phyloP scores from a whole-genome alignment of 2,329 filamentous ascomycete genomes.

The Tolypocladium ophioglossoides region DNA sequence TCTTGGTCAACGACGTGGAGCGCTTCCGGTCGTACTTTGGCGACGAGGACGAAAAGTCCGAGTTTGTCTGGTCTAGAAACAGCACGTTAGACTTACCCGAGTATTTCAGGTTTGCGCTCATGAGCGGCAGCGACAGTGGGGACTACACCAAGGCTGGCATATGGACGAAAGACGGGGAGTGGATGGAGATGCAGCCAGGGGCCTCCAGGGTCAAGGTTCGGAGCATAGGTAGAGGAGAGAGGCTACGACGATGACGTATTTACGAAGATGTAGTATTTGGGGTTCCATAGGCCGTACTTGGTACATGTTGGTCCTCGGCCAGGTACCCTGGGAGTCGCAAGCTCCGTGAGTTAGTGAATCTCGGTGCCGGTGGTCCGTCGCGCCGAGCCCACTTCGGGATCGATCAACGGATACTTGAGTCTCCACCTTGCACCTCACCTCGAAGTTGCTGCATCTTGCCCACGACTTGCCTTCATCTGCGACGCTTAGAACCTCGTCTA shows the following conservation, averaged over 20 bases:
- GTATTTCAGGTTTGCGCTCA: slow-evolving; percentile 69
- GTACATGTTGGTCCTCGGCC: no score
- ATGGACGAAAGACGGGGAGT: slow-evolving; percentile 55
- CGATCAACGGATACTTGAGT: neutral
- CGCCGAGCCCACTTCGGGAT: neutral
- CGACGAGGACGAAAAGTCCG: slow-evolving; percentile 30
- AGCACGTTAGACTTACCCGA: slow-evolving; percentile 40
- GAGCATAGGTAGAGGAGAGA: slow-evolving; percentile 11
- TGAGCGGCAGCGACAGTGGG: slow-evolving; percentile 51
- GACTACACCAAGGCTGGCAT: slow-evolving; percentile 70
- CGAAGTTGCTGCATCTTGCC: no score
- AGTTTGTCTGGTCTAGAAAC: slow-evolving; percentile 51
- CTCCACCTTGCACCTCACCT: neutral
- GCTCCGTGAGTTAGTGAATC: neutral
- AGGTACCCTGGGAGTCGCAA: neutral
- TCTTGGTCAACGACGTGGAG: slow-evolving; percentile 81
- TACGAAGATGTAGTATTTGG: neutral
- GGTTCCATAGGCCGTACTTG: neutral
- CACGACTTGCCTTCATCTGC: neutral
- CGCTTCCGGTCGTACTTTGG: slow-evolving; percentile 63
- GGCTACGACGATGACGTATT: slow-evolving; percentile 8
- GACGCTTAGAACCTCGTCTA: neutral
- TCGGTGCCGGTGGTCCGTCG: neutral
- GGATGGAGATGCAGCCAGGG: slow-evolving; percentile 55
- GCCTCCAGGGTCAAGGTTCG: slow-evolving; percentile 36